Evolutionary conservation across 805 yeast genomes (phyloP), one percentile per base, ranked within the genome.

Genomic region (Candida cerambycidarum): DNA sequence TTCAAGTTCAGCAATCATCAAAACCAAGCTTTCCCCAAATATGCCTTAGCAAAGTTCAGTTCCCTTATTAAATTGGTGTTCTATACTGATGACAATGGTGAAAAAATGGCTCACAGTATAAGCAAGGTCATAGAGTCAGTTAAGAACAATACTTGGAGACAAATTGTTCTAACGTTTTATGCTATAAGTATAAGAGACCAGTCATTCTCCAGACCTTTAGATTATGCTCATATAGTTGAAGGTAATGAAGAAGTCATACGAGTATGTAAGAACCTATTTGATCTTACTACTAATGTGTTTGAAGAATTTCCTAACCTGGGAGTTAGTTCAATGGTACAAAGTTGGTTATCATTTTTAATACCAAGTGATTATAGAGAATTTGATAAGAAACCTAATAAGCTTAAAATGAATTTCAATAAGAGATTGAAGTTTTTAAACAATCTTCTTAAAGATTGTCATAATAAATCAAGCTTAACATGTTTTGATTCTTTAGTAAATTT

Each of bases 401-500:
- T 63, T 17, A 64, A 58, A 39, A 47, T 59, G 23, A 58, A 62
- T 4, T 65, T 67, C 53, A 69, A 69, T 45, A 69, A 62, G 47
- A 51, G 74, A 32, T 50, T 65, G 16, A 63, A 59, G 31, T 70
- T 59, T 45, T 48, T 69, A 17, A 44, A 46, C 16, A 48, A 52
- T 12, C 50, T 69, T 8, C 39, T 69, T 1, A 56, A 53, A 16
- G 73, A 67, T 36, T 46, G 67, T 4, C 53, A 52, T 10, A 50
- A 51, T 7, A 51, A 58, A 9, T 32, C 54, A 3, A 62, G 56
- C 36, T 50, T 65, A 27, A 70, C 64, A 32, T 54, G 65, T 34
- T 66, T 65, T 44, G 69, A 69, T 40, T 51, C 68, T 1, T 49
- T 70, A 30, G 60, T 64, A 24, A 61, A 62, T 31, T 56, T 69